Conservation (phyloP, 2,329 filamentous ascomycete species). For the Colletotrichum spinosum region DNA sequence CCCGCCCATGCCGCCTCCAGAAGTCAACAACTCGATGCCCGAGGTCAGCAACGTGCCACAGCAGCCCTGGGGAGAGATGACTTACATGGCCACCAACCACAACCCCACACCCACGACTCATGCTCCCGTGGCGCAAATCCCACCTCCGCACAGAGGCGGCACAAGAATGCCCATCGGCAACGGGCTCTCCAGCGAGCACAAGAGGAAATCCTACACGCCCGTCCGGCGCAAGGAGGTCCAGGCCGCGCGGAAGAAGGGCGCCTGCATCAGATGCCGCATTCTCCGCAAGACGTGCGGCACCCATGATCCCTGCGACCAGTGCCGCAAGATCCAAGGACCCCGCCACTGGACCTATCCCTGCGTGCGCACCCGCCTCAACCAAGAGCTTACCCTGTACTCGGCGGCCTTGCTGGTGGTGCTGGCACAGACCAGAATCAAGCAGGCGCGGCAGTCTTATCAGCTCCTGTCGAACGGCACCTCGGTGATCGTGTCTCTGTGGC, state of each 20-base stretch:
- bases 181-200: constrained; percentile 37
- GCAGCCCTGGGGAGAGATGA: constrained; percentile 67
- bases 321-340: constrained; percentile 71
- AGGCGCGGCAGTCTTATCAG: constrained; percentile 61
- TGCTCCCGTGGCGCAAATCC: constrained; percentile 27
- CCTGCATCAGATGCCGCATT: constrained; percentile 74
- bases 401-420: constrained; percentile 73
- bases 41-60: constrained; percentile 27
- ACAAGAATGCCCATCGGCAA: constrained; percentile 58
- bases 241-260: constrained; percentile 72
- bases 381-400: constrained; percentile 72
- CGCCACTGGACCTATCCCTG: constrained; percentile 75
- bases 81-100: constrained; percentile 55
- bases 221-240: constrained; percentile 73
- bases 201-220: constrained; percentile 51
- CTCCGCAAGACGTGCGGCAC: constrained; percentile 75
- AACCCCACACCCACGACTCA: constrained; percentile 31
- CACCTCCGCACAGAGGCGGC: constrained; percentile 54
- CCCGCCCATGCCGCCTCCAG: constrained; percentile 22
- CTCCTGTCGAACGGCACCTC: constrained; percentile 60
- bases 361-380: constrained; percentile 70
- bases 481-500: constrained; percentile 36
- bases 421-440: constrained; percentile 69
- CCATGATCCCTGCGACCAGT: constrained; percentile 72
- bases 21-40: constrained; percentile 20